phyloP scores from a whole-genome alignment of 2,329 filamentous ascomycete species.

The Diaporthe vaccinii region DNA sequence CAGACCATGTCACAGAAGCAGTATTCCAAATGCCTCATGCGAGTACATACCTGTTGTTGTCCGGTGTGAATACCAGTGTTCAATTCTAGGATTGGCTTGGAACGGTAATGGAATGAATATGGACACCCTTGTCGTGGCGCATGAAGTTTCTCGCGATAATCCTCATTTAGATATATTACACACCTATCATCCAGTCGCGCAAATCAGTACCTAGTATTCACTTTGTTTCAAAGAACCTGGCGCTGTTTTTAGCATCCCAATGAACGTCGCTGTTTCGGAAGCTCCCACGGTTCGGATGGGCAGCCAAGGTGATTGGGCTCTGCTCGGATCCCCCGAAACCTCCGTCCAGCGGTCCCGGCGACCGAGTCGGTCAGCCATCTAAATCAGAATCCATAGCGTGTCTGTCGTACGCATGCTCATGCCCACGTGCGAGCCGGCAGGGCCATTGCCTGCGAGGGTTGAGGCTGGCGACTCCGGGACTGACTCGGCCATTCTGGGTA shows the following conservation, averaged over 20 bases:
- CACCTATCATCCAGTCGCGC: not conserved
- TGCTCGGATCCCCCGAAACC: conserved; percentile 17
- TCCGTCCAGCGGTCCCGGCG: not conserved
- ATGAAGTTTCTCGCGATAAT: conserved; percentile 14
- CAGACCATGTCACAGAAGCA: not conserved
- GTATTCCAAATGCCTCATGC: not conserved
- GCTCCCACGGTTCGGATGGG: not conserved
- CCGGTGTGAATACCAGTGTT: not conserved
- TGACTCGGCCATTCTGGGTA: conserved; percentile 23
- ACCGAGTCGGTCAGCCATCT: conserved; percentile 25
- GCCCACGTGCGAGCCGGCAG: conserved; percentile 16
- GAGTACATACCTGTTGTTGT: not conserved
- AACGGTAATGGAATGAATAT: not conserved
- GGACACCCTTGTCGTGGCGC: not conserved
- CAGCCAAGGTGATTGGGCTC: conserved; percentile 3
- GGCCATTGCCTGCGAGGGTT: not conserved
- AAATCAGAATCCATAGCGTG: not conserved
- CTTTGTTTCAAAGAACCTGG: not conserved
- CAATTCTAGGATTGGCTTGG: not conserved
- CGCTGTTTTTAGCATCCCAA: not conserved
- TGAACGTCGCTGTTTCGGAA: conserved; percentile 17
- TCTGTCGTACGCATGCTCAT: not conserved
- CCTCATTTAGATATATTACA: not conserved
- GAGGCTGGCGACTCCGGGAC: not conserved
- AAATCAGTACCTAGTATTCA: not conserved